Percentiles rank a stretch among this genome's conserved stretches.
These are phyloP conservation scores for Ganoderma lingzhi DNA, from an alignment of 1,284 basidiomycete species.

Conservation along the genomic window DNA sequence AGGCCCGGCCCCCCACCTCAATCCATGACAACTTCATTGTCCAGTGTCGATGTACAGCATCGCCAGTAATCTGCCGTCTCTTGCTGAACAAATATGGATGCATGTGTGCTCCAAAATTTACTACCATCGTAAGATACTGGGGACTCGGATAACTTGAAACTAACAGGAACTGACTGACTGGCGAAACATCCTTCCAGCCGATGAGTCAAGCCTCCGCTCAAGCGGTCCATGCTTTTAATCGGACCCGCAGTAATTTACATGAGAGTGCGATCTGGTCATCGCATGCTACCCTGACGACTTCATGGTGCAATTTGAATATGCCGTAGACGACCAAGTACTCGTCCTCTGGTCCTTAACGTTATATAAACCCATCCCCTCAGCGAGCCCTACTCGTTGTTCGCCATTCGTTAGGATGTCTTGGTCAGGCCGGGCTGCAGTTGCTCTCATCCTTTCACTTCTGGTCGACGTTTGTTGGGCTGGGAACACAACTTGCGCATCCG, in stretches of 20 bases:
- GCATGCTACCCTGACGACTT: background rate
- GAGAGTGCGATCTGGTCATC: background rate
- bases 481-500: conserved; percentile 28
- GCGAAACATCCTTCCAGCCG: background rate
- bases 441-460: background rate
- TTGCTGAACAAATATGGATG: background rate
- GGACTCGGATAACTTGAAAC: no score
- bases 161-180: background rate
- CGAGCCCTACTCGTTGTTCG: background rate
- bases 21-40: background rate
- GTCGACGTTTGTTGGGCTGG: conserved; percentile 14
- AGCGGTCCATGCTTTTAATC: background rate
- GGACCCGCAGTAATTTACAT: background rate
- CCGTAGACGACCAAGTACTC: background rate
- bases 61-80: background rate
- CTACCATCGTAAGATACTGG: background rate
- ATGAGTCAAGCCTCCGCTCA: background rate
- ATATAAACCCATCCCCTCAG: background rate
- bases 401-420: background rate
- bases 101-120: background rate
- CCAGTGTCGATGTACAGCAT: background rate
- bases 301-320: background rate
- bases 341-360: background rate
- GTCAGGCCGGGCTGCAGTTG: background rate
- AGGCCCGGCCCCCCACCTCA: no score